A percentile compares a stretch with the other conserved stretches of the same genome.
Evolutionary conservation across 306 rosid genomes (phyloP).

Genomic region (Pueraria montana): DNA sequence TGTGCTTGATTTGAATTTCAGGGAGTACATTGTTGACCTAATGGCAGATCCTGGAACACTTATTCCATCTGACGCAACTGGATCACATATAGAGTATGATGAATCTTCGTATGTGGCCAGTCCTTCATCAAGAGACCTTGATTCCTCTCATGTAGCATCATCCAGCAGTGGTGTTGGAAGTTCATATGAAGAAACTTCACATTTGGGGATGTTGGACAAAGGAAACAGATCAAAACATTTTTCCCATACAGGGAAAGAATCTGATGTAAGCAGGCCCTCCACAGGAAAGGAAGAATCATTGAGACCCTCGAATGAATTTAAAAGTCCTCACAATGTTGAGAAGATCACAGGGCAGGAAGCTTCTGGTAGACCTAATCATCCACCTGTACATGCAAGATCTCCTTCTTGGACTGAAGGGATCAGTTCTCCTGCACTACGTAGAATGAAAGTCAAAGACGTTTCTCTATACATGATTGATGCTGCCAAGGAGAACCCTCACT

Average conservation of each 20-base stretch:
- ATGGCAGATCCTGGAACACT: slow-evolving; percentile 99
- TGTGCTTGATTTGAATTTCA: slow-evolving; percentile 65
- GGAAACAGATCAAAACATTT: slow-evolving; percentile 60
- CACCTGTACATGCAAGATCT: slow-evolving; percentile 76
- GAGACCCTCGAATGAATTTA: slow-evolving; percentile 48
- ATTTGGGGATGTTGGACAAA: slow-evolving; percentile 59
- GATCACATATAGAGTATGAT: slow-evolving; percentile 71
- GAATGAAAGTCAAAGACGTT: slow-evolving; percentile 87
- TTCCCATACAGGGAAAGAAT: slow-evolving; percentile 58
- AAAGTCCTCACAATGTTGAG: slow-evolving; percentile 54
- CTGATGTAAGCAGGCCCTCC: slow-evolving; percentile 54
- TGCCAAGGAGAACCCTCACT: slow-evolving; percentile 92
- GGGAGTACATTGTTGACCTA: slow-evolving; percentile 98
- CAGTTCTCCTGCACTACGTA: slow-evolving; percentile 79
- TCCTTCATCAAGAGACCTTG: slow-evolving; percentile 84
- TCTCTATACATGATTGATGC: slow-evolving; percentile 98
- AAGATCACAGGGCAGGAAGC: slow-evolving; percentile 58
- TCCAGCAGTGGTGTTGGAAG: slow-evolving; percentile 87
- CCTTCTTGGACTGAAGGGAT: slow-evolving; percentile 99
- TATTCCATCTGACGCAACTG: slow-evolving; percentile 86
- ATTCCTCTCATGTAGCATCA: slow-evolving; percentile 78
- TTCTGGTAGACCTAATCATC: slow-evolving; percentile 64
- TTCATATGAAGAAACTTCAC: slow-evolving; percentile 77
- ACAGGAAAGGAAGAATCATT: slow-evolving; percentile 57
- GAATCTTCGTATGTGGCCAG: slow-evolving; percentile 67